These are phyloP conservation scores for Coemansia sp. DNA, from an alignment of 192 early-diverging fungal species.

Conservation along the genomic window DNA sequence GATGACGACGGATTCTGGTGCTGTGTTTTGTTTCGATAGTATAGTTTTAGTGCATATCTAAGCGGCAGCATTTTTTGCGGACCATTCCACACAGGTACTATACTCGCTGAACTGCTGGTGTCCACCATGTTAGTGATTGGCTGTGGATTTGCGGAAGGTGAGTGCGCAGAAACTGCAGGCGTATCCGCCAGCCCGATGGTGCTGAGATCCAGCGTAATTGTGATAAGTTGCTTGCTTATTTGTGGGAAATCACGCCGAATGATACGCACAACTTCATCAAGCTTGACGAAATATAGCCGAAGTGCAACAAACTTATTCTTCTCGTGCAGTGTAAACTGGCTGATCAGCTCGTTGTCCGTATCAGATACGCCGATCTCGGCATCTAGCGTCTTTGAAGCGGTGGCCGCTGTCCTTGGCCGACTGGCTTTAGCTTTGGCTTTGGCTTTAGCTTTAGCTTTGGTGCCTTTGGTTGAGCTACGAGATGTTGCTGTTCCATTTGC, in stretches of 20 bases:
- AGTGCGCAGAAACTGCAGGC: background rate
- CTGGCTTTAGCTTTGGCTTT: background rate
- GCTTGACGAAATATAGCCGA: slow-evolving; percentile 63
- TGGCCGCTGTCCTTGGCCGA: background rate
- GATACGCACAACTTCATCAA: slow-evolving; percentile 63
- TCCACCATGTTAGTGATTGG: slow-evolving; percentile 11
- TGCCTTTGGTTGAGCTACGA: background rate
- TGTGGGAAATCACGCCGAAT: slow-evolving; percentile 65
- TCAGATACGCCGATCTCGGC: background rate
- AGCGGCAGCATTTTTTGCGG: slow-evolving; percentile 46
- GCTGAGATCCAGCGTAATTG: slow-evolving; percentile 64
- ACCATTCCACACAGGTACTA: slow-evolving; percentile 37
- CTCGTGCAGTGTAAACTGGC: slow-evolving; percentile 59
- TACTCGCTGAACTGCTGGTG: no score
- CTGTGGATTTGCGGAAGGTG: slow-evolving; percentile 1
- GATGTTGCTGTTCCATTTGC: background rate
- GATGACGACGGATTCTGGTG: background rate
- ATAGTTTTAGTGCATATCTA: slow-evolving; percentile 44
- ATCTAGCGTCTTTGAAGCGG: background rate
- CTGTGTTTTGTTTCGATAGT: slow-evolving; percentile 20
- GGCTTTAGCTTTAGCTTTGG: background rate
- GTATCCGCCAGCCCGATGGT: slow-evolving; percentile 17
- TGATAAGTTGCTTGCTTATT: slow-evolving; percentile 66
- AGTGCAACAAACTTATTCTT: slow-evolving; percentile 61
- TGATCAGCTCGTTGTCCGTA: slow-evolving; percentile 25